Base-by-base conservation (phyloP, 192 early-diverging fungal genomes). In the Backusella parvicylindrica region DNA sequence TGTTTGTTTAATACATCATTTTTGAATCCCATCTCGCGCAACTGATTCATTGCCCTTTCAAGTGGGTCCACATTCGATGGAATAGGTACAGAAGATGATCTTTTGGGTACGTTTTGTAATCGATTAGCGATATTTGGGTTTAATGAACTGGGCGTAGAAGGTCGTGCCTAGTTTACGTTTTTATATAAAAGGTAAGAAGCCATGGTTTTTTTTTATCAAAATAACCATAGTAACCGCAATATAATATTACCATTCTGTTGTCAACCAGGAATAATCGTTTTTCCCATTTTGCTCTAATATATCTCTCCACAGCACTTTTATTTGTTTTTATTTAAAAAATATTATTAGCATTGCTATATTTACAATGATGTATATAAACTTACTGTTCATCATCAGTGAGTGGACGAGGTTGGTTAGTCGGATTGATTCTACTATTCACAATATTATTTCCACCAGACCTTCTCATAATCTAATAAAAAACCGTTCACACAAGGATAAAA, bases 221-320 rank as follows among this genome's bases (percentile, higher is more conserved):
- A n/a, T 26, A 53, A 21, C n/a, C 50, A 53, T 21, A 23, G 53
- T 28, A 60, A 60, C 53, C 23, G 18, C 21, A 72, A 72, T 33
- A 18, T 72, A 67, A 41, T 30, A 28, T 64, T 60, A 64, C 72
- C 4, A 73, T 60, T 31, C 49, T 41, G 21, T 50, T 50, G 23
- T 73, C 49, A 40, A 43, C 66, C 66, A 78, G 35, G 50, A 73
- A 78, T 21, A 49, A 76, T n/a, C 87, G 89, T 71, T 84, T 89
- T 73, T 97, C 95, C 82, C 96, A 99, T 84, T 99, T 99, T 83
- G 94, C 90, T 28, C 95, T 90, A 68, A 99, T 96, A 76, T 92
- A 97, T 50, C 86, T 85, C 77, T 97, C 95, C 86, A 98, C 90
- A 30, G 94, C 94, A 35, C 92, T 91, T 82, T 77, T n/a, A n/a